Conservation (phyloP, 75 land plant species). For the Sequoia sempervirens region DNA sequence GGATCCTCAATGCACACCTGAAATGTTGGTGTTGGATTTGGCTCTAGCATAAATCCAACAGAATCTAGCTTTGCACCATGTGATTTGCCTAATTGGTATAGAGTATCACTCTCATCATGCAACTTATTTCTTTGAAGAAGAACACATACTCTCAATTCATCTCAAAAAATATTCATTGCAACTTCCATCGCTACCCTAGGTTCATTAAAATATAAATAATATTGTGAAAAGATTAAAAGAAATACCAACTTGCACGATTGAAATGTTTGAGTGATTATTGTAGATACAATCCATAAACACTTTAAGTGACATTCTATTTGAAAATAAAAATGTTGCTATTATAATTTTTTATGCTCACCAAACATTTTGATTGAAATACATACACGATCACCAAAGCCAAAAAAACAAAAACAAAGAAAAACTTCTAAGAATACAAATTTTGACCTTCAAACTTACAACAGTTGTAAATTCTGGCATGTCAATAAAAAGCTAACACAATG, state of each 20-base stretch:
- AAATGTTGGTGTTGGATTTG: constrained; percentile 36
- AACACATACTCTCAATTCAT: constrained; percentile 76
- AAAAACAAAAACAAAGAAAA: neutral
- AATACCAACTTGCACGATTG: neutral
- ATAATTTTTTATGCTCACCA: neutral
- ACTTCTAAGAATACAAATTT: neutral
- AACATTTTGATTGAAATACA: neutral
- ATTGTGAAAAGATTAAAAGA: neutral
- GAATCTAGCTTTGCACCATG: constrained; percentile 48
- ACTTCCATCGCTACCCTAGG: constrained; percentile 95
- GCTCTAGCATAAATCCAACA: constrained; percentile 82
- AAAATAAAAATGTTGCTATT: neutral
- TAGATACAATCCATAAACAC: neutral
- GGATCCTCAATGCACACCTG: constrained; percentile 37
- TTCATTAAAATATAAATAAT: neutral
- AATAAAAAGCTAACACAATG: constrained; percentile 37
- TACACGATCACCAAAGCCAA: neutral
- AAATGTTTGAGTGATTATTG: neutral
- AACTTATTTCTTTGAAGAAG: constrained; percentile 80
- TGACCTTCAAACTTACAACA: constrained; percentile 77
- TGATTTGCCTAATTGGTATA: constrained; percentile 74
- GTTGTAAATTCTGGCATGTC: constrained; percentile 81
- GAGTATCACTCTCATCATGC: constrained; percentile 74
- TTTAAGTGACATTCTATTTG: neutral
- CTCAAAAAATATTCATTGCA: constrained; percentile 77